Percentiles rank a stretch among this genome's conserved stretches.
phyloP scores from a whole-genome alignment of 2,329 filamentous ascomycete genomes.

The Cladosporium sp. region DNA sequence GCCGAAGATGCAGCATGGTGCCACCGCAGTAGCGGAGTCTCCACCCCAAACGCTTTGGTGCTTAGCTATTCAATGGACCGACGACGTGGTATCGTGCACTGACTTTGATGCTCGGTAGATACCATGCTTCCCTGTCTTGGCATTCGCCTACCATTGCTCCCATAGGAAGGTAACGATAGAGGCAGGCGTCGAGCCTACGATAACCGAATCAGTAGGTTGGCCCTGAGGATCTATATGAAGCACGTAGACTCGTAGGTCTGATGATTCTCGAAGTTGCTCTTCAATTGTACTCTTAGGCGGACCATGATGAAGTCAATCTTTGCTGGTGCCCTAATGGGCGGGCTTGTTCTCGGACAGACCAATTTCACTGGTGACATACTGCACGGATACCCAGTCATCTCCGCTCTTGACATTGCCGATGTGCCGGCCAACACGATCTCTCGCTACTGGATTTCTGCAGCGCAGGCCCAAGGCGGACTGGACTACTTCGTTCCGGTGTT shows the following conservation, averaged over 20 bases:
- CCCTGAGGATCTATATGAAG: neutral
- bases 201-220: too few relatives aligned
- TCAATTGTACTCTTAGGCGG: neutral
- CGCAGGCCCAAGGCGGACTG: slow-evolving; percentile 34
- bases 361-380: slow-evolving; percentile 18
- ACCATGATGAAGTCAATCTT: slow-evolving; percentile 5
- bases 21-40: too few relatives aligned
- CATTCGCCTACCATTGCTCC: neutral
- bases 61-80: too few relatives aligned
- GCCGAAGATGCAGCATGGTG: too few relatives aligned
- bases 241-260: too few relatives aligned
- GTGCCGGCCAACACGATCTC: slow-evolving; percentile 32
- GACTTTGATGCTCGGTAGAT: neutral
- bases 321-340: slow-evolving; percentile 3
- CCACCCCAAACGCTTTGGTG: too few relatives aligned
- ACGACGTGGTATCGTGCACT: slow-evolving; percentile 7
- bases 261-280: neutral
- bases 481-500: slow-evolving; percentile 34
- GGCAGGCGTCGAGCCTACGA: too few relatives aligned
- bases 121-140: slow-evolving; percentile 3
- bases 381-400: slow-evolving; percentile 19
- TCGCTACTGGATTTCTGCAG: slow-evolving; percentile 33
- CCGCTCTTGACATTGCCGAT: slow-evolving; percentile 29
- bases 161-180: slow-evolving; percentile 4
- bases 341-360: slow-evolving; percentile 11